Percentiles rank a stretch among this genome's conserved stretches.
Evolutionary conservation across 2,329 filamentous ascomycete genomes (phyloP).

Genomic region (Graphium sp.): DNA sequence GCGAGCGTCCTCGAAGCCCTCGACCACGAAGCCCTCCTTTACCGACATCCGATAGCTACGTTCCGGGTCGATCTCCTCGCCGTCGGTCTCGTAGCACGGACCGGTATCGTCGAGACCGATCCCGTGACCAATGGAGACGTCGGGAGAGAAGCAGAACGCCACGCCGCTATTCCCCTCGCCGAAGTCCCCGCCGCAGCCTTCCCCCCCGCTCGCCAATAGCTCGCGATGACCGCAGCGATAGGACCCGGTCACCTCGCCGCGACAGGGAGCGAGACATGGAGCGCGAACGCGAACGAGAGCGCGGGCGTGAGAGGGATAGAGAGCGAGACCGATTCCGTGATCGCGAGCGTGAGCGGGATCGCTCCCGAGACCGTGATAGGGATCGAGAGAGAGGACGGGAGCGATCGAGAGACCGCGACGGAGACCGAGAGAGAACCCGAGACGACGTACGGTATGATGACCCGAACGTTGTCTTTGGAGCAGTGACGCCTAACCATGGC

Average conservation of each 20-base stretch:
- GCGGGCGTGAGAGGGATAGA: constrained; percentile 11
- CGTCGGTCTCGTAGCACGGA: constrained; percentile 24
- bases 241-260: constrained; percentile 17
- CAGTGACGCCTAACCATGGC: constrained; percentile 9
- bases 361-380: constrained; percentile 8
- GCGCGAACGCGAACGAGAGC: constrained; percentile 9
- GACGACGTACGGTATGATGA: constrained; percentile 12
- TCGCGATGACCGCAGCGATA: constrained; percentile 19
- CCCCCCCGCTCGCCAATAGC: constrained; percentile 12
- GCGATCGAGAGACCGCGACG: constrained; percentile 18
- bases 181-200: constrained; percentile 17
- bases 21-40: constrained; percentile 15
- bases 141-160: constrained; percentile 16
- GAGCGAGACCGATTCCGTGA: constrained; percentile 8
- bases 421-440: constrained; percentile 9
- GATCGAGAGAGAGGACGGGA: constrained; percentile 14
- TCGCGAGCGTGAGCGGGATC: constrained; percentile 1
- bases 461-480: too few relatives aligned
- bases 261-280: constrained; percentile 14
- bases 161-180: constrained; percentile 14
- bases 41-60: constrained; percentile 24
- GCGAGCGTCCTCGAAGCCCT: constrained; percentile 19
- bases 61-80: constrained; percentile 24
- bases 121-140: constrained; percentile 15
- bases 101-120: constrained; percentile 22